These are phyloP conservation scores for Sporobolomyces pararoseus DNA, from an alignment of 768 basidiomycete genomes.

Conservation along the genomic window DNA sequence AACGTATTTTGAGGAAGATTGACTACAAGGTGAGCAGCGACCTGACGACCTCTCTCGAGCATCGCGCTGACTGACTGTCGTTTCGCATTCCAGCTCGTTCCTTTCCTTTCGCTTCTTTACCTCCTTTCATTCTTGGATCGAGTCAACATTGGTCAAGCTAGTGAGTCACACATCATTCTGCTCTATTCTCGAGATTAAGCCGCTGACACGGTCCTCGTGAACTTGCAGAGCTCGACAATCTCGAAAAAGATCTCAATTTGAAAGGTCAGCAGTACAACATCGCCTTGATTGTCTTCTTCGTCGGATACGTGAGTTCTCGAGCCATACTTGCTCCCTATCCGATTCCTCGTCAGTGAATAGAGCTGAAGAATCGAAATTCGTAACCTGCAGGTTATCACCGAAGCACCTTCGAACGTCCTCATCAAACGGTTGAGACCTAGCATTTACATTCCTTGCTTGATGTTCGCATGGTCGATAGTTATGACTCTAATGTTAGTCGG, in stretches of 20 bases:
- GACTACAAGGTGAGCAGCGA: constrained; percentile 51
- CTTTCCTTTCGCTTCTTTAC: constrained; percentile 51
- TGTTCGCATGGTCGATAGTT: constrained; percentile 6
- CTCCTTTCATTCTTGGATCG: constrained; percentile 48
- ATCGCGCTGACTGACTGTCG: neutral
- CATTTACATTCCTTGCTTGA: constrained; percentile 11
- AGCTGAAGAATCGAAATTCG: too few species aligned
- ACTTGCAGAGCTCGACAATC: constrained; percentile 21
- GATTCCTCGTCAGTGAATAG: too few species aligned
- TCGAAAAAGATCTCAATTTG: constrained; percentile 37
- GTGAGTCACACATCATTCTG: too few species aligned
- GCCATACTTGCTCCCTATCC: constrained; percentile 22
- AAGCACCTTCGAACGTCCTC: constrained; percentile 29
- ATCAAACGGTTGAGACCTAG: constrained; percentile 26
- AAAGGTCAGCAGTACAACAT: constrained; percentile 15
- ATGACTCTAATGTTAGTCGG: constrained; percentile 2
- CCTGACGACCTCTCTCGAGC: neutral
- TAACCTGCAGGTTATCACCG: constrained; percentile 8
- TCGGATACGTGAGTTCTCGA: constrained; percentile 49
- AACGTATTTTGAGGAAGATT: constrained; percentile 59
- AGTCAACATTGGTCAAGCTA: constrained; percentile 41
- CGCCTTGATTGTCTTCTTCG: constrained; percentile 47
- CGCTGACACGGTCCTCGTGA: neutral
- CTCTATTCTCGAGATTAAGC: neutral
- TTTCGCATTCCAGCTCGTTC: constrained; percentile 48